phyloP scores from a whole-genome alignment of 495 filamentous ascomycete species.

The Talaromyces wortmannii region DNA sequence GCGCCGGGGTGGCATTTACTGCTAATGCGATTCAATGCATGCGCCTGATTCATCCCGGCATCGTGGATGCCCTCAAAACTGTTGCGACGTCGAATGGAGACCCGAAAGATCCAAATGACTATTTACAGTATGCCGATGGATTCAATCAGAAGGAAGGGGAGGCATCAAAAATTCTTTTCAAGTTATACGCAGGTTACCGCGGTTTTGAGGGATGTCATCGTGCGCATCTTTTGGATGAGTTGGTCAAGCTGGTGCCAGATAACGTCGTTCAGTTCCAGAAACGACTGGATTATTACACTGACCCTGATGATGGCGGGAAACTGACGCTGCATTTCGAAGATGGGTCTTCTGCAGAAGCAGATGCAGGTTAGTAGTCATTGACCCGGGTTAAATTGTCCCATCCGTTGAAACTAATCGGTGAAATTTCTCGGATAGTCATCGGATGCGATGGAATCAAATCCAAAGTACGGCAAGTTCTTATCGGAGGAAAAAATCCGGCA shows the following conservation, averaged over 20 bases:
- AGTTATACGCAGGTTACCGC: slow-evolving; percentile 18
- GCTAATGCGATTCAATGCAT: slow-evolving; percentile 22
- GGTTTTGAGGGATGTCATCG: slow-evolving; percentile 43
- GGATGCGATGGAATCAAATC: slow-evolving; percentile 57
- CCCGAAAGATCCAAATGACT: slow-evolving; percentile 11
- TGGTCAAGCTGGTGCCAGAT: slow-evolving; percentile 45
- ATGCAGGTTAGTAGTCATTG: slow-evolving; percentile 26
- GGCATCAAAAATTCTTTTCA: slow-evolving; percentile 14
- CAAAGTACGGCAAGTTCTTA: slow-evolving; percentile 34
- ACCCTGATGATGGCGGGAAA: slow-evolving; percentile 19
- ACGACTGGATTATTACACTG: slow-evolving; percentile 16
- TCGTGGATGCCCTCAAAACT: slow-evolving; percentile 8
- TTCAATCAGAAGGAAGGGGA: slow-evolving; percentile 14
- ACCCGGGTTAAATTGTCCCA: too few relatives aligned
- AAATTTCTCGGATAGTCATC: slow-evolving; percentile 21
- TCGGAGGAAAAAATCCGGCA: slow-evolving; percentile 29
- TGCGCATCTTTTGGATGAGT: slow-evolving; percentile 49
- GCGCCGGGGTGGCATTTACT: slow-evolving; percentile 40
- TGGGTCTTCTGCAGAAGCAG: slow-evolving; percentile 43
- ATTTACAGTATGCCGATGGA: slow-evolving; percentile 26
- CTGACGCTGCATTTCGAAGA: slow-evolving; percentile 45
- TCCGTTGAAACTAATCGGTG: background rate
- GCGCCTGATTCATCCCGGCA: slow-evolving; percentile 12
- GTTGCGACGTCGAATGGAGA: slow-evolving; percentile 13
- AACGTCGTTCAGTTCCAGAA: slow-evolving; percentile 33